A percentile compares a stretch with the other conserved stretches of the same genome.
These are phyloP conservation scores for Calycina marina DNA, from an alignment of 2,329 filamentous ascomycete genomes.

Conservation along the genomic window DNA sequence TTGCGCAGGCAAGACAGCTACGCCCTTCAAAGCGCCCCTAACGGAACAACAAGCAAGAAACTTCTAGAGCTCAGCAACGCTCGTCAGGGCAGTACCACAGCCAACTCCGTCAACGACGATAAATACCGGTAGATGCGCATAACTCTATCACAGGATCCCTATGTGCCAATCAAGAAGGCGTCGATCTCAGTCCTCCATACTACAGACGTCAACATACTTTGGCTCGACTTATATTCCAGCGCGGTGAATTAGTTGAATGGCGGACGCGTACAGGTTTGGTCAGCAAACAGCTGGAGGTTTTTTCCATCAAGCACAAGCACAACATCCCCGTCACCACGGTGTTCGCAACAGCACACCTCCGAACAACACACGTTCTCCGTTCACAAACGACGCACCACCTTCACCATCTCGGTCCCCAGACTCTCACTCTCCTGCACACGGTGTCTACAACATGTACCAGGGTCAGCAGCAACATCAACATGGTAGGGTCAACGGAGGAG, in stretches of 20 bases:
- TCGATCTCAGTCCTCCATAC: constrained; percentile 17
- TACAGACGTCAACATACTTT: constrained; percentile 14
- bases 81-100: no score
- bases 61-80: no score
- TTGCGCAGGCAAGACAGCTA: no score
- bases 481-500: constrained; percentile 58
- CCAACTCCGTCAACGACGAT: no score
- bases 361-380: constrained; percentile 27
- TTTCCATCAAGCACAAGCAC: constrained; percentile 30
- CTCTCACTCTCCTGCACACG: constrained; percentile 23
- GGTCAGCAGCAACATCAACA: constrained; percentile 56
- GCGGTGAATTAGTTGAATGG: constrained; percentile 38
- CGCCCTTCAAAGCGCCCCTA: no score
- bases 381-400: constrained; percentile 30
- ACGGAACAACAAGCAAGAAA: no score
- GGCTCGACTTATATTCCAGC: constrained; percentile 2
- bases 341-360: constrained; percentile 28
- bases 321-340: constrained; percentile 30
- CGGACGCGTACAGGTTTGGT: constrained; percentile 53
- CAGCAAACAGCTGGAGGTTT: constrained; percentile 43
- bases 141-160: constrained; percentile 15
- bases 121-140: constrained; percentile 19
- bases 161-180: constrained; percentile 24
- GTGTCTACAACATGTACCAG: constrained; percentile 51
- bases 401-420: constrained; percentile 44